These are phyloP conservation scores for Trichoderma atroviride DNA, from an alignment of 2,329 filamentous ascomycete genomes.

Conservation along the genomic window DNA sequence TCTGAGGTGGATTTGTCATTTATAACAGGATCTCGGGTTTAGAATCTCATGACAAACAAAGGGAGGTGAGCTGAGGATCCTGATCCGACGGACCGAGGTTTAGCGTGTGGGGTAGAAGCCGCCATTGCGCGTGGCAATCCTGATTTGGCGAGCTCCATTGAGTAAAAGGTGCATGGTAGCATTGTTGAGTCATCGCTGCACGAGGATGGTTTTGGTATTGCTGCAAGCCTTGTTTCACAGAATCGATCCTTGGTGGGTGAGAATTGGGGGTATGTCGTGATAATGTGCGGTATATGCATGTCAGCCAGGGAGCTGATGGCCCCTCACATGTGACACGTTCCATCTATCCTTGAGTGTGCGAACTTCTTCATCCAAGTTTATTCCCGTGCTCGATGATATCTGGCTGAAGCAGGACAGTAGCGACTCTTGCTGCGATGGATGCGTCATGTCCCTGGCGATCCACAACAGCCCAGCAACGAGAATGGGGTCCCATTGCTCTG, in stretches of 20 bases:
- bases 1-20: not conserved
- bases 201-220: not conserved
- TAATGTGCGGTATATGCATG: not conserved
- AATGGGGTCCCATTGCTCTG: conserved; percentile 40
- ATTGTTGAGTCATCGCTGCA: not conserved
- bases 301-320: not conserved
- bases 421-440: conserved; percentile 35
- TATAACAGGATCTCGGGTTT: not conserved
- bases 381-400: conserved; percentile 28
- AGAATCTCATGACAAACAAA: not conserved
- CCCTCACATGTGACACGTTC: conserved; percentile 2
- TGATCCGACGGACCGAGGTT: conserved; percentile 21
- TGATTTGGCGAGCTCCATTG: not conserved
- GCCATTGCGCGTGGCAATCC: not conserved
- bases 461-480: conserved; percentile 35
- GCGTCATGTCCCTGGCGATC: conserved; percentile 35
- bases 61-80: not conserved
- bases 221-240: not conserved
- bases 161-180: not conserved
- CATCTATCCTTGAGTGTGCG: conserved; percentile 23
- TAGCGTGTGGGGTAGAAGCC: conserved; percentile 23
- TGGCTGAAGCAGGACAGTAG: conserved; percentile 30
- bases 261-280: not conserved
- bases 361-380: conserved; percentile 29
- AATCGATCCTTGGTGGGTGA: not conserved